Percentiles rank a stretch among this genome's conserved stretches.
Evolutionary conservation across 2,329 filamentous ascomycete species (phyloP).

Genomic region (Aspergillus sp.): DNA sequence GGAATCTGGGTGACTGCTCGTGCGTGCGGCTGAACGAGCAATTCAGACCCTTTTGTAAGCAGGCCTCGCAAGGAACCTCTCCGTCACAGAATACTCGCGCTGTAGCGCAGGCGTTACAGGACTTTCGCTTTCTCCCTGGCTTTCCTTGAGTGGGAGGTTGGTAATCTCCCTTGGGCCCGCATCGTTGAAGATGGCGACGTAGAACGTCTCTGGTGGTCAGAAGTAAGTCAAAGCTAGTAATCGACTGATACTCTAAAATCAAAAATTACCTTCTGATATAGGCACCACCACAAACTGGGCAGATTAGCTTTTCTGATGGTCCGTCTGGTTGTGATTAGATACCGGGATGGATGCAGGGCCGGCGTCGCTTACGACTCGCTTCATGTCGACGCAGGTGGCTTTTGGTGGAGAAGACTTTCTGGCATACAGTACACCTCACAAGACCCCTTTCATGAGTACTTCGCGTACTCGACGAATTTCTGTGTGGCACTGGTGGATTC

Average conservation of each 20-base stretch:
- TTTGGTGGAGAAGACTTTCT: neutral
- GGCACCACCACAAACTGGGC: neutral
- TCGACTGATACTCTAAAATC: too few relatives aligned
- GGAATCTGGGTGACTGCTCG: too few relatives aligned
- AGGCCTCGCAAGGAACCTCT: neutral
- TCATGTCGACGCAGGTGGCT: conserved; percentile 2
- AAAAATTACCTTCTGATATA: neutral
- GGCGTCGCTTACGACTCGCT: neutral
- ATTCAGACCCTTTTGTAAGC: neutral
- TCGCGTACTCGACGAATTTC: too few relatives aligned
- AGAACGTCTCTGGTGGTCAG: neutral
- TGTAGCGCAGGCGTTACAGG: neutral
- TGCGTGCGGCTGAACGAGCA: neutral
- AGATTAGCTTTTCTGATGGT: neutral
- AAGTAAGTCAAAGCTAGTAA: neutral
- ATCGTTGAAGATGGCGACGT: neutral
- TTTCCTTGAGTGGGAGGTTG: neutral
- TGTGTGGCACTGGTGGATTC: too few relatives aligned
- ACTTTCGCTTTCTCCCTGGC: neutral
- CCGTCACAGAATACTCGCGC: neutral
- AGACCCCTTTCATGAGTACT: too few relatives aligned
- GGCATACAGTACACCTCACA: neutral
- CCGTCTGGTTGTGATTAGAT: neutral
- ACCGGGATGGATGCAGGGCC: neutral
- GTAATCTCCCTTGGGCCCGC: neutral